Evolutionary conservation across 441 rosid genomes (phyloP).

Genomic region (Oxalis stricta): DNA sequence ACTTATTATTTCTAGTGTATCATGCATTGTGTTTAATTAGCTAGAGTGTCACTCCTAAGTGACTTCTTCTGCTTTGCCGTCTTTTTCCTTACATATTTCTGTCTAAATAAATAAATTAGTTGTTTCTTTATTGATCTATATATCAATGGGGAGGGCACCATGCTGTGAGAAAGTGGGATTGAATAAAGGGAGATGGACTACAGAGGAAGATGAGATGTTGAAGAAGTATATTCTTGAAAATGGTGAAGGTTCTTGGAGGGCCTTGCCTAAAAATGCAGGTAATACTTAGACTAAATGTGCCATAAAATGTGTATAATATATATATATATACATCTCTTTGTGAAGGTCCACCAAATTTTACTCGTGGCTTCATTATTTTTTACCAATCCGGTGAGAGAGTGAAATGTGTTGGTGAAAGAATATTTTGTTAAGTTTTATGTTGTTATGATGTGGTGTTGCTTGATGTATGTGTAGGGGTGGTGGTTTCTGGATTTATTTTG

Average conservation of each 20-base stretch:
- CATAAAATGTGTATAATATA: background rate
- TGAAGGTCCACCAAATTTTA: too few species aligned
- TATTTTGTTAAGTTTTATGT: too few species aligned
- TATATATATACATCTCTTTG: too few species aligned
- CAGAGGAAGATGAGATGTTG: slow-evolving; percentile 59
- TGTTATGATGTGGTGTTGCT: too few species aligned
- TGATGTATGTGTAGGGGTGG: too few species aligned
- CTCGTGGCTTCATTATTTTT: too few species aligned
- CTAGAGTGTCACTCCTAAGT: background rate
- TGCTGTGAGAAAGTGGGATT: slow-evolving; percentile 80
- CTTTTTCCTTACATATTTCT: background rate
- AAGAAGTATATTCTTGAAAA: slow-evolving; percentile 44
- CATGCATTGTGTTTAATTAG: background rate
- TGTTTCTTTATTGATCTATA: background rate
- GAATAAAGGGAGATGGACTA: slow-evolving; percentile 80
- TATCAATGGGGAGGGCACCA: slow-evolving; percentile 74
- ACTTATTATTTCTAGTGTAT: too few species aligned
- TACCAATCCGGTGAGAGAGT: too few species aligned
- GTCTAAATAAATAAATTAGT: too few species aligned
- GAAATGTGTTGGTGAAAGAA: too few species aligned
- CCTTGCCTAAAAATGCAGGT: slow-evolving; percentile 88
- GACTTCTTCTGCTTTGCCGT: too few species aligned
- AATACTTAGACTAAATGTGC: background rate
- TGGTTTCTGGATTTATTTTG: too few species aligned
- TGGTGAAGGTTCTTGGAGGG: slow-evolving; percentile 87